A percentile compares a stretch with the other conserved stretches of the same genome.
These are phyloP conservation scores for Viridothelium virens DNA, from an alignment of 495 filamentous ascomycete species.

Conservation along the genomic window DNA sequence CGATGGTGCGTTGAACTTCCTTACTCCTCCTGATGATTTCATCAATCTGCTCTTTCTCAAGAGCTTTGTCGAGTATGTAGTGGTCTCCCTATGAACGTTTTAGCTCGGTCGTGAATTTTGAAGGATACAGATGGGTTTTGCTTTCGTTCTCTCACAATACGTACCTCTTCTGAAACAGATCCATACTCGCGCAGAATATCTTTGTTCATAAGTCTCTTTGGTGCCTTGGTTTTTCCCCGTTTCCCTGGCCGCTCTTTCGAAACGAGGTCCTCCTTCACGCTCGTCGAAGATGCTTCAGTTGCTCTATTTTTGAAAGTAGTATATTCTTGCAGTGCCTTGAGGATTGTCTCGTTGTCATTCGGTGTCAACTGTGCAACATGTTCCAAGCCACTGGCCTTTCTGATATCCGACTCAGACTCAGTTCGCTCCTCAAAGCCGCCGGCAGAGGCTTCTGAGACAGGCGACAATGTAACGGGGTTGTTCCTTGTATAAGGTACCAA, in stretches of 20 bases:
- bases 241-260: background rate
- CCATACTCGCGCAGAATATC: background rate
- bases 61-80: background rate
- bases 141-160: background rate
- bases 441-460: background rate
- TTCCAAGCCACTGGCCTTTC: background rate
- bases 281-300: background rate
- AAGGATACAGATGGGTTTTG: background rate
- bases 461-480: background rate
- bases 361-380: background rate
- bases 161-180: background rate
- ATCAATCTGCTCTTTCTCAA: background rate
- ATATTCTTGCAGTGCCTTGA: background rate
- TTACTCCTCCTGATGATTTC: background rate
- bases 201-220: background rate
- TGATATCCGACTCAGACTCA: background rate
- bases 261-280: background rate
- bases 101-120: background rate
- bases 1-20: background rate
- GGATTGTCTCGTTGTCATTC: conserved; percentile 3
- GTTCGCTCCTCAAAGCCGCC: background rate
- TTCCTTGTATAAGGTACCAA: background rate
- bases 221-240: background rate
- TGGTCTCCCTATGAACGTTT: background rate
- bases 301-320: background rate